These are phyloP conservation scores for Pyrenopolyporus hunteri DNA, from an alignment of 495 filamentous ascomycete species.

Conservation along the genomic window DNA sequence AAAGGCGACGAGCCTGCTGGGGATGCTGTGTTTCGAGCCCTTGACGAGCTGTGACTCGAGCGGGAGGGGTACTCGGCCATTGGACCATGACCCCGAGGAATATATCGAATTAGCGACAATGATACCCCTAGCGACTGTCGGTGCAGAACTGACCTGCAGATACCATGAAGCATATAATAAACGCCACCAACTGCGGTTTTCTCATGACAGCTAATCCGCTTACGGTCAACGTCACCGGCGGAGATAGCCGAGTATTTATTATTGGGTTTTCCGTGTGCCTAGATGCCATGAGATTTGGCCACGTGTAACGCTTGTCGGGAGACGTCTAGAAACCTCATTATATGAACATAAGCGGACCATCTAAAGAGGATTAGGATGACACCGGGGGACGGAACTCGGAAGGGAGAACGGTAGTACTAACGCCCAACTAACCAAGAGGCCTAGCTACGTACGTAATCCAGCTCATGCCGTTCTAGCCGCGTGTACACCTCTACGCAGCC, in stretches of 20 bases:
- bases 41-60: conserved; percentile 50
- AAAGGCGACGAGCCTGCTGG: conserved; percentile 18
- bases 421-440: neutral
- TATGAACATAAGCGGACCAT: too few species aligned
- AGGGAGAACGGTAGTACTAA: neutral
- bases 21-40: conserved; percentile 43
- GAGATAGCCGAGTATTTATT: neutral
- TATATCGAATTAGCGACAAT: neutral
- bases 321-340: neutral
- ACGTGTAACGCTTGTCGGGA: neutral
- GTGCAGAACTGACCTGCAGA: neutral
- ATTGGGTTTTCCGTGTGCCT: neutral
- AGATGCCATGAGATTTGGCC: too few species aligned
- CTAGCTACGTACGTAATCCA: neutral
- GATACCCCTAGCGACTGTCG: conserved; percentile 2
- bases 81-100: neutral
- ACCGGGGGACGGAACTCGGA: neutral
- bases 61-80: neutral
- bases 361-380: too few species aligned
- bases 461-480: conserved; percentile 30
- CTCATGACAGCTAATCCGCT: neutral
- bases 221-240: neutral
- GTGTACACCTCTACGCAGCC: neutral
- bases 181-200: neutral
- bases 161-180: neutral